A percentile compares a stretch with the other conserved stretches of the same genome.
phyloP scores from a whole-genome alignment of 2,329 filamentous ascomycete species.

The Leptographium galeiforme region DNA sequence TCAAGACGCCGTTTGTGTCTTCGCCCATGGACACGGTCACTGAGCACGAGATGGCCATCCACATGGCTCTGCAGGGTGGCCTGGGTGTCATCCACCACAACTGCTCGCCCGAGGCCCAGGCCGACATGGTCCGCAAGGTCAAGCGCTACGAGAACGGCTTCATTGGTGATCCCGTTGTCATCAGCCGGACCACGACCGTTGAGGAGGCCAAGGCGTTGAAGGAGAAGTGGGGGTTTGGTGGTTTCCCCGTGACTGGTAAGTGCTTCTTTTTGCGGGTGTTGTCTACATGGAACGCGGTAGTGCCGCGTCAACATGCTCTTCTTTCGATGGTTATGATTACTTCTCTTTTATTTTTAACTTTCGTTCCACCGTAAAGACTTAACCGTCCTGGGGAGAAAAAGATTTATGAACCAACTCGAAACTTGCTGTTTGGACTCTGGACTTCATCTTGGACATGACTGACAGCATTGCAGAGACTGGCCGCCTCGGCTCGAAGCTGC shows the following conservation, averaged over 20 bases:
- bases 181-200: constrained; percentile 75
- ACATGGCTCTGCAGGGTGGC: constrained; percentile 81
- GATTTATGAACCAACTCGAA: constrained; percentile 7
- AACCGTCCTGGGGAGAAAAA: constrained; percentile 71
- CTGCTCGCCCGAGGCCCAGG: constrained; percentile 93
- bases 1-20: constrained; percentile 94
- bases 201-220: constrained; percentile 84
- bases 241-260: constrained; percentile 97
- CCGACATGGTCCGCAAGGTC: constrained; percentile 97
- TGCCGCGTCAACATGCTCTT: background rate
- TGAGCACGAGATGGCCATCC: constrained; percentile 98
- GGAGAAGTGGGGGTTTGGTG: constrained; percentile 97
- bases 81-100: constrained; percentile 98
- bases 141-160: constrained; percentile 99
- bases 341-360: constrained; percentile 77
- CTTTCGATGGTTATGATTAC: constrained; percentile 55
- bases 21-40: constrained; percentile 99
- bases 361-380: constrained; percentile 97
- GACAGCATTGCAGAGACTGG: constrained; percentile 58
- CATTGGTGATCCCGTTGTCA: constrained; percentile 89
- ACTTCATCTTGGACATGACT: background rate
- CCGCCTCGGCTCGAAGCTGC: constrained; percentile 84
- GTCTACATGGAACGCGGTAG: background rate
- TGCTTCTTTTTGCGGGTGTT: constrained; percentile 12
- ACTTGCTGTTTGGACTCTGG: constrained; percentile 1